A percentile compares a stretch with the other conserved stretches of the same genome.
These are phyloP conservation scores for Backusella mclennaniae DNA, from an alignment of 192 early-diverging fungal species.

Conservation along the genomic window DNA sequence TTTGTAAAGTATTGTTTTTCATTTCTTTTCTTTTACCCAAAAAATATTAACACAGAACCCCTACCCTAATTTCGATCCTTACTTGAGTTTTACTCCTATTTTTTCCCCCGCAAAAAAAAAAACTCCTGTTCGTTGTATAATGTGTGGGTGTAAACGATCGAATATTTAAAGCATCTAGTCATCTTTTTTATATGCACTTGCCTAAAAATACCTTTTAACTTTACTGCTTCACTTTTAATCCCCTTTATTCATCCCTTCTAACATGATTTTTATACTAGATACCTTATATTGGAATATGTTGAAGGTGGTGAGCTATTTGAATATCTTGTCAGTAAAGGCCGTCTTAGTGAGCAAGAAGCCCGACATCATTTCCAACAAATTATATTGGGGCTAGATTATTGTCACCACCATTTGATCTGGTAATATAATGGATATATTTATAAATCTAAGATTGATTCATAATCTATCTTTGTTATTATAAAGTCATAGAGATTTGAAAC, in stretches of 20 bases:
- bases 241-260: not conserved
- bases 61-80: constrained; percentile 2
- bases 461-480: not conserved
- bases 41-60: not conserved
- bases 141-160: not conserved
- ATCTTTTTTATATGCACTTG: constrained; percentile 4
- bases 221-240: not conserved
- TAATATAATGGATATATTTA: constrained; percentile 25
- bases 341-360: constrained; percentile 59
- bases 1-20: constrained; percentile 22
- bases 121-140: not conserved
- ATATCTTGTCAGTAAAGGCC: constrained; percentile 61
- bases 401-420: constrained; percentile 70
- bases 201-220: constrained; percentile 1
- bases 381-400: constrained; percentile 63
- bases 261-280: constrained; percentile 34
- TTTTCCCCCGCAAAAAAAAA: not conserved
- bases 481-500: constrained; percentile 91
- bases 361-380: constrained; percentile 73
- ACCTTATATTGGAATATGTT: constrained; percentile 66
- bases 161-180: constrained; percentile 6
- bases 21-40: not conserved
- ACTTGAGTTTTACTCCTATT: not conserved
- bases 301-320: constrained; percentile 76
- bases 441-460: not conserved